Percentiles rank a stretch among this genome's conserved stretches.
Evolutionary conservation across 768 basidiomycete genomes (phyloP).

Genomic region (Hortiboletus campestris): DNA sequence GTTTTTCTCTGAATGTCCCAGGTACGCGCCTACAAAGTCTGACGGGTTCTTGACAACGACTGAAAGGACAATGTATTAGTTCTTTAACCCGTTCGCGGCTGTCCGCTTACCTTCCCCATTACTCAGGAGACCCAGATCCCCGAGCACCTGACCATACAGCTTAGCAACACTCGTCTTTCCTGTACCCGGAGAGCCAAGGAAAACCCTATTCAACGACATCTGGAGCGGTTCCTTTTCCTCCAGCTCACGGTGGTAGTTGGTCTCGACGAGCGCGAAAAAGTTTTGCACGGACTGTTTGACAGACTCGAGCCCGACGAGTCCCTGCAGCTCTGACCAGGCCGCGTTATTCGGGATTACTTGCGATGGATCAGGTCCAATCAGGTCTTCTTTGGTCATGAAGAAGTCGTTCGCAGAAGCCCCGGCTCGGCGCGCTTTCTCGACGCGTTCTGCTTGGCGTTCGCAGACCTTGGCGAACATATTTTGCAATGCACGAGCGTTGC

Average conservation of each 20-base stretch:
- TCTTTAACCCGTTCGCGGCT: background rate
- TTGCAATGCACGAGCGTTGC: constrained; percentile 62
- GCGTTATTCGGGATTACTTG: constrained; percentile 42
- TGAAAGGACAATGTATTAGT: constrained; percentile 24
- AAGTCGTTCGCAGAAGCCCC: constrained; percentile 49
- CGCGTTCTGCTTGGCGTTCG: constrained; percentile 53
- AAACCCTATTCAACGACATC: constrained; percentile 61
- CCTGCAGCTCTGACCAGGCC: constrained; percentile 53
- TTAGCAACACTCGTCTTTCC: constrained; percentile 72
- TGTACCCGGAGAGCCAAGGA: constrained; percentile 67
- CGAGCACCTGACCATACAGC: constrained; percentile 62
- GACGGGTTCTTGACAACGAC: constrained; percentile 68
- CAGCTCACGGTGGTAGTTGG: constrained; percentile 62
- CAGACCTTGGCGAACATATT: constrained; percentile 46
- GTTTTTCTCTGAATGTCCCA: constrained; percentile 62
- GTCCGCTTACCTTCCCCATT: constrained; percentile 59
- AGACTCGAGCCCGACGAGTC: constrained; percentile 50
- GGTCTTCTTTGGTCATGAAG: constrained; percentile 48
- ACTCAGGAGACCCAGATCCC: constrained; percentile 61
- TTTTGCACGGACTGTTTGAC: constrained; percentile 56
- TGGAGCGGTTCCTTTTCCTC: constrained; percentile 50
- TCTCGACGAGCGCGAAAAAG: constrained; percentile 44
- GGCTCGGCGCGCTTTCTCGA: constrained; percentile 39
- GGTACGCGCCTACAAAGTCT: constrained; percentile 58
- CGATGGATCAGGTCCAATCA: constrained; percentile 66